Evolutionary conservation across 805 yeast genomes (phyloP), one percentile per base, ranked within the genome.

Genomic region (Yarrowia keelungensis): DNA sequence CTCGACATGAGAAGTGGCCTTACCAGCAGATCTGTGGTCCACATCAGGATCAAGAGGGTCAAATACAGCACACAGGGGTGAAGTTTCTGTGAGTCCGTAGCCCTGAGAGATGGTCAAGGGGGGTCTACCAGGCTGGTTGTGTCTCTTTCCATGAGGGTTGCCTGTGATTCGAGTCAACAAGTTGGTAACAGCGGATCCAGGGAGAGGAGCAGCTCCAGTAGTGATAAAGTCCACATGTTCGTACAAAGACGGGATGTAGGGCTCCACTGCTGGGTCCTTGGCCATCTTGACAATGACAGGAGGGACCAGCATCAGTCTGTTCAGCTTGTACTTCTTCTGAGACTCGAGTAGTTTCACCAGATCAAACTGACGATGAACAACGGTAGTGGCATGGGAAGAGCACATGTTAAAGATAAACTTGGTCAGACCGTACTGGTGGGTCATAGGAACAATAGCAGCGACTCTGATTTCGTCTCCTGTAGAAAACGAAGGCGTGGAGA

Each of bases 131-230:
- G 38, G 69, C 14, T 39, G 69, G 5, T 66, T 59, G 65, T 36
- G 51, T 41, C 71, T 56, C 46, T 19, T 45, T 7, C 50, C 53
- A 1, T 59, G 15, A 69, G 72, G 38, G 71, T 49, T 15, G 69
- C 73, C 26, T 59, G 69, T 9, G 51, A 59, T 45, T 15, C 66
- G 51, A 35, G 66, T 46, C 19, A 59, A 8, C 15, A 46, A 36
- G 19, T 35, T 38, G 5, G 53, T 59, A 11, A 43, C 50, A 0
- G 53, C 50, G n/a, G 50, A 43, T 9, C 66, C 66, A 59, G 53
- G 50, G 12, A 86, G 81, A 38, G 85, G 83, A 46, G 85, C 83
- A 15, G 87, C 85, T 64, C 85, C 83, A 10, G 72, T 72, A 68
- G 82, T 75, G 67, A 82, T 81, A 69, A 78, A 77, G 59, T 75